Base-by-base conservation (phyloP, 306 rosid genomes). In the Cucumis hystrix region DNA sequence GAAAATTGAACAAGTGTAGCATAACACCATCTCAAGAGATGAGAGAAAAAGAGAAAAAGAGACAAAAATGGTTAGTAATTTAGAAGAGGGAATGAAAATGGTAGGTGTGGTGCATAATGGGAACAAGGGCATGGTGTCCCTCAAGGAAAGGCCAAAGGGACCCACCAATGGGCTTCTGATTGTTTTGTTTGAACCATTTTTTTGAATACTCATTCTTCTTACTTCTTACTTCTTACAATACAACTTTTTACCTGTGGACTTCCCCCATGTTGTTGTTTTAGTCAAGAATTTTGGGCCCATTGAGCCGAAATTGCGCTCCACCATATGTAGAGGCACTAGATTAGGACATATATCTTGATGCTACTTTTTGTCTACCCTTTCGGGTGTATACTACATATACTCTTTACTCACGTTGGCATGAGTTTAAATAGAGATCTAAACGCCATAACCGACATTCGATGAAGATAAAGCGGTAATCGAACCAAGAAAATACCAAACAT, bases 201-300 rank as follows among this genome's bases (percentile, higher is more conserved):
- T 35, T 61, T 55, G 80, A 75, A 63, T 51, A 83, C 77, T 80
- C 85, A 55, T 61, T 23, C 25, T 23, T 23, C 25, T 23, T 23
- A 23, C 37, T 33, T 4, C 2, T 33, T 33, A 1, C 2, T 28
- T 76, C 74, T 74, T 62, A 61, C 0, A 45, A 47, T 47, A 47
- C 13, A 43, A 9, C 13, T 13, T 28, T 28, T 28, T 16, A 25
- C 75, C 78, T 72, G 87, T 83, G 87, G 85, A 84, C 82, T 81
- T 79, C 10, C 10, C 80, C 10, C 80, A 28, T 76, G 83, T 68
- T 79, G 25, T 51, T 28, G 30, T 52, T 79, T 76, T 79, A 78
- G 85, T 84, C 78, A 77, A 72, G 58, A 18, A 6, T 57, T 59
- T 59, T 79, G 71, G 86, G 80, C 82, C 91, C 87, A 51, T 72